Base-by-base conservation (phyloP, 2,329 filamentous ascomycete species). In the Daldinia sp. region DNA sequence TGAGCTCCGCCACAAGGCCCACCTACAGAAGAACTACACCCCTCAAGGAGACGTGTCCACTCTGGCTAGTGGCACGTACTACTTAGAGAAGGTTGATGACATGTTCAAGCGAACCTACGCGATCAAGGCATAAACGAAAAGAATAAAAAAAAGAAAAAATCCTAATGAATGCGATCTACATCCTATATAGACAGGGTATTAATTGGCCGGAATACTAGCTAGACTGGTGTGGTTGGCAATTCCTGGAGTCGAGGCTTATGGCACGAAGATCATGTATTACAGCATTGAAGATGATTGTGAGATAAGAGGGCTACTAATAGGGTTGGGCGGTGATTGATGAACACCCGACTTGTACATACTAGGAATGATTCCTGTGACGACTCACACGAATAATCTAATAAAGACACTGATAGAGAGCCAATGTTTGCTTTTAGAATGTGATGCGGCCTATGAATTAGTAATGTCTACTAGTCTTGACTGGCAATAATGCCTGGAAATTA, bases 71-170 rank as follows among this genome's bases (percentile, higher is more conserved):
- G 89, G 87, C 61, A 87, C 88, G 19, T 95, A 94, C 82, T 95
- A 94, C 81, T 84, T 95, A 61, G 87, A 87, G 74, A 88, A 89
- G 77, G 85, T 95, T 48, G 91, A 95, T 74, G 90, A 92, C 72
- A 93, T 93, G 90, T 95, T 92, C 88, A 89, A 90, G 82, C 87
- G 92, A 73, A 85, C 86, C 76, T 95, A 95, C 79, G 80, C 83
- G 58, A 76, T 94, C 81, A 91, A 94, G 85, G 88, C 85, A 77
- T 94, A 86, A 68, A 50, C 23, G 58, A 43, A 56, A 54, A 67
- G 11, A 3, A 58, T 66, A 60, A 58, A 67, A 61, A 39, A 56
- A 54, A 67, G 11, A 3, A 58, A 66, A 60, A 58, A 67, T 59
- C 35, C 47, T 68, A 61, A 45, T 64, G 66, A 63, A 45, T 63